Evolutionary conservation across 345 rosid species (phyloP), one percentile per base, ranked within the genome.

Genomic region (Xanthoceras sorbifolium): DNA sequence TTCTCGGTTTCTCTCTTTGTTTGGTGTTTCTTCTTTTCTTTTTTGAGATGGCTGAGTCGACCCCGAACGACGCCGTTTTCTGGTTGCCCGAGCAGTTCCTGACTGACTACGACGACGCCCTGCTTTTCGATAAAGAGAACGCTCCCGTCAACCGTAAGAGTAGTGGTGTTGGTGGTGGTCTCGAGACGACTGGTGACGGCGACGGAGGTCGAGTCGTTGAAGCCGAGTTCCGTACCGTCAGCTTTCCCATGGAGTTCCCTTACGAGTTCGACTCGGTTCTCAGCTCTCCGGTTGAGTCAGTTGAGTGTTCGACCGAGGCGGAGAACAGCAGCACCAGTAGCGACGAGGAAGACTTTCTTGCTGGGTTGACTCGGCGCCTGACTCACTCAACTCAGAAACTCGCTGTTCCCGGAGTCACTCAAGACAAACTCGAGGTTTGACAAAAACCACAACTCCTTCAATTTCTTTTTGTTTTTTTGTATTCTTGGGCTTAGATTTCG

Each of bases 281-380:
- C 73, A 76, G 85, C 32, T 86, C 89, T 10, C 90, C 91, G 12
- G 86, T 83, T 29, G 90, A 81, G 76, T 86, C 91, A 2, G 81
- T 77, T 1, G 80, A 69, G 0, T 87, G 89, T 69, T 88, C 92
- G 8, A 83, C 89, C 0, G 92, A 85, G 84, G 80, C 90, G 2
- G 93, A 88, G 71, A 86, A 80, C 72, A 18, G 25, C 65, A 18
- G 25, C 40, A 18, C 18, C 65, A 18, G 25, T 28, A 90, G 91
- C 66, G 98, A 91, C 66, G 98, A 91, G 77, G 91, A 89, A 29
- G 92, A 90, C 73, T 90, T 82, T 61, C 78, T 93, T 0, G 90
- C 90, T 29, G 92, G 87, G 15, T 77, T 90, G 10, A 86, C 88
- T 74, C 97, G 93, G 22, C 87, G 90, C 11, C 84, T 94, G 84